Evolutionary conservation across 1,284 basidiomycete species (phyloP).

Genomic region (Ceratorhiza oryzae-sativae): DNA sequence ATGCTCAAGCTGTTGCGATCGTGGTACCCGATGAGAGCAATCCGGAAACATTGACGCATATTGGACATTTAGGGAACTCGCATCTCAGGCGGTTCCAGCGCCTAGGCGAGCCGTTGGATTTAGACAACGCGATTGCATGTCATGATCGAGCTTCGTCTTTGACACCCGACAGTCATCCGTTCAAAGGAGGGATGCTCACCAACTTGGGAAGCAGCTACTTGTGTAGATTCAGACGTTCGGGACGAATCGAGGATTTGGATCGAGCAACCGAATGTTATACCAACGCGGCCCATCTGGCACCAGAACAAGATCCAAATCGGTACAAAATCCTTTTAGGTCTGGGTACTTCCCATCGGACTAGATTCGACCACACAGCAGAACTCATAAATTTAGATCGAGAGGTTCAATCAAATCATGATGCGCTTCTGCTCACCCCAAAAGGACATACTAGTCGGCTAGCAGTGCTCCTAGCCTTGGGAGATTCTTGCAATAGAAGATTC

Average conservation of each 20-base stretch:
- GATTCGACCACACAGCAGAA: neutral
- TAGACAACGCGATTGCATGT: constrained; percentile 5
- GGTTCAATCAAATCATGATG: neutral
- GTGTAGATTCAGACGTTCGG: neutral
- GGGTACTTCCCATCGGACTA: neutral
- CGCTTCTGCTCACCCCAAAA: neutral
- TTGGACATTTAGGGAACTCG: constrained; percentile 9
- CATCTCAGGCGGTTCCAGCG: constrained; percentile 12
- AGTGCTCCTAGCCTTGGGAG: neutral
- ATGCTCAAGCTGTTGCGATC: neutral
- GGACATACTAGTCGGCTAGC: neutral
- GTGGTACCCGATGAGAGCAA: neutral
- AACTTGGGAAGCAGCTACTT: neutral
- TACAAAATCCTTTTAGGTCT: neutral
- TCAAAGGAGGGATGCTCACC: neutral
- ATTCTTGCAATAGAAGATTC: neutral
- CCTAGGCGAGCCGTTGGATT: neutral
- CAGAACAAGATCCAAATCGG: neutral
- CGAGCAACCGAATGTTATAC: neutral
- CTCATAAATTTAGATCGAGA: neutral
- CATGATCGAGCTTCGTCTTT: neutral
- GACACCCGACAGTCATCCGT: neutral
- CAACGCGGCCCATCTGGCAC: neutral
- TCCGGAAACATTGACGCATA: neutral
- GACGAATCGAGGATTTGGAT: neutral